phyloP scores from a whole-genome alignment of 2,329 filamentous ascomycete species.

The Colletotrichum sp. region DNA sequence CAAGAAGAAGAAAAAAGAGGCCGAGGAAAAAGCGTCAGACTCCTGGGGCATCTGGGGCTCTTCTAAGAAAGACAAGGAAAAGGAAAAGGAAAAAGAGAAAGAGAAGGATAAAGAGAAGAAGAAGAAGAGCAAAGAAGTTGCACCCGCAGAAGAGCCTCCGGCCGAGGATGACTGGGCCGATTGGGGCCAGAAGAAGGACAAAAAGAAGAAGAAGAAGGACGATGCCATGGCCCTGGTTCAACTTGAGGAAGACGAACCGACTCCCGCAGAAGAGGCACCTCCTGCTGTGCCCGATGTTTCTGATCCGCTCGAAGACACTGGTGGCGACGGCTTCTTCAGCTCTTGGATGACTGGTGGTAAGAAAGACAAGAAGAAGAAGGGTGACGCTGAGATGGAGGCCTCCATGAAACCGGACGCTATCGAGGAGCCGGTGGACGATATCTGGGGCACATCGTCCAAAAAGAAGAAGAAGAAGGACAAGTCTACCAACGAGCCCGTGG shows the following conservation, averaged over 20 bases:
- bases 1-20: conserved; percentile 33
- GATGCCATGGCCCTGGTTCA: conserved; percentile 38
- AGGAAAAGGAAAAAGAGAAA: conserved; percentile 28
- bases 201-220: conserved; percentile 50
- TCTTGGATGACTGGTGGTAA: conserved; percentile 59
- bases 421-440: conserved; percentile 48
- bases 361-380: conserved; percentile 46
- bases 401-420: conserved; percentile 41
- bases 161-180: conserved; percentile 23
- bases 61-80: conserved; percentile 35
- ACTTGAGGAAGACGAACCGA: conserved; percentile 32
- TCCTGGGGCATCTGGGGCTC: conserved; percentile 27
- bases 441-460: conserved; percentile 38
- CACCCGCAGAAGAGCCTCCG: conserved; percentile 2
- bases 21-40: conserved; percentile 21
- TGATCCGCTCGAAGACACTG: conserved; percentile 35
- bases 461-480: conserved; percentile 61
- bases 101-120: conserved; percentile 27
- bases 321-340: conserved; percentile 56
- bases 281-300: conserved; percentile 32
- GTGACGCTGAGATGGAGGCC: conserved; percentile 7
- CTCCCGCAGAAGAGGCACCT: conserved; percentile 28
- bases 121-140: conserved; percentile 34
- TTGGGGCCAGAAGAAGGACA: conserved; percentile 42
- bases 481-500: conserved; percentile 52